Base-by-base conservation (phyloP, 352 stramenopile species). In the Plasmopara muralis region DNA sequence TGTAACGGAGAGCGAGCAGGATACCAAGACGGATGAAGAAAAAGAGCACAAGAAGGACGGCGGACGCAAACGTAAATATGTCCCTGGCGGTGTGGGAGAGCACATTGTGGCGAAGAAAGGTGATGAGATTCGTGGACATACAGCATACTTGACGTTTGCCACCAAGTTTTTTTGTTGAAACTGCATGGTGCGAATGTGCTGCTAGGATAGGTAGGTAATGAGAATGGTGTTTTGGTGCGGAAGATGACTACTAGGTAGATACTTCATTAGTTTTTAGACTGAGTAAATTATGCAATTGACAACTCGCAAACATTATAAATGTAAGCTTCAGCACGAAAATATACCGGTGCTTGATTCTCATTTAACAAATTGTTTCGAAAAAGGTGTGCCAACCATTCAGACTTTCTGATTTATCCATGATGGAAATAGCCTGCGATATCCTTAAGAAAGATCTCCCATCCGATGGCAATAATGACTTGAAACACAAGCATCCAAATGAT, bases 401-500 rank as follows among this genome's bases (percentile, higher is more conserved):
- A 9, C 2, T 30, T 31, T 31, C 25, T 6, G 33, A 14, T 42
- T 43, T 16, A 57, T 45, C 25, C 41, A 55, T 40, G 64, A 47
- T 62, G 58, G 54, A 90, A 93, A 50, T 77, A 86, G n/a, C 83
- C 79, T 6, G 90, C 54, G 0, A 90, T 60, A 52, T 93, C 83
- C 53, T 92, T 92, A 8, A 91, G 60, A 16, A 91, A 56, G 38
- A 92, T 92, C 16, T 93, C 74, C 83, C 79, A 93, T 43, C 66
- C 74, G 4, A 93, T 67, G 12, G 84, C 74, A 42, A 97, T 84
- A 30, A 96, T 56, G 20, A 97, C 68, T 68, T 96, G 86, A 20
- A 73, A 79, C 41, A 96, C 69, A 43, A 97, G 77, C 45, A 97
- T 82, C 83, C 86, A 96, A 55, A 97, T 97, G 52, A 97, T 83